Evolutionary conservation across 2,329 filamentous ascomycete species (phyloP).

Genomic region (Byssoonygena ceratinophila): DNA sequence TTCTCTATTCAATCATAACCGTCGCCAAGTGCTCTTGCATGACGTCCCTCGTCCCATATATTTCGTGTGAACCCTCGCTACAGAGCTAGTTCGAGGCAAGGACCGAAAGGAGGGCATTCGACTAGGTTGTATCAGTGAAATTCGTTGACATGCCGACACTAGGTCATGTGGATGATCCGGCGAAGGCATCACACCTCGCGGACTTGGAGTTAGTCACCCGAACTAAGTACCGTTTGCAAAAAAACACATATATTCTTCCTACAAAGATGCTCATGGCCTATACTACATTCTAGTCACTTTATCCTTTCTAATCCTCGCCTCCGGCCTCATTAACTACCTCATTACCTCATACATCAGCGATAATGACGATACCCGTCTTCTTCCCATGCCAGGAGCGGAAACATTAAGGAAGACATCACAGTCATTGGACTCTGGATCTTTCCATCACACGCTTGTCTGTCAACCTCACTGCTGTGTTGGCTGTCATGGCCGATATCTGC

Average conservation of each 20-base stretch:
- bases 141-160: conserved; percentile 15
- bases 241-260: background rate
- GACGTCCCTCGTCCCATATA: too few species aligned
- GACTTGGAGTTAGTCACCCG: background rate
- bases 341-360: conserved; percentile 54
- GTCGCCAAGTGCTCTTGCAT: too few species aligned
- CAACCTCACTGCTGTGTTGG: background rate
- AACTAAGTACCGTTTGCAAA: background rate
- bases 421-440: background rate
- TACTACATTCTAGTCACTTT: conserved; percentile 46
- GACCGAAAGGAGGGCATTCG: conserved; percentile 11
- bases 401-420: too few species aligned
- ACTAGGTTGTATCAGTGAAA: conserved; percentile 13
- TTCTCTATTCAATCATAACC: too few species aligned
- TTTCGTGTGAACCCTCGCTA: conserved; percentile 14
- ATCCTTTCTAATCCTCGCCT: conserved; percentile 59
- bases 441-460: background rate
- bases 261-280: conserved; percentile 30
- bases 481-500: background rate
- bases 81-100: conserved; percentile 8
- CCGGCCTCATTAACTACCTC: conserved; percentile 62
- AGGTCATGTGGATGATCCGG: conserved; percentile 7
- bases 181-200: background rate
- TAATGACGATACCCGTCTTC: conserved; percentile 84
- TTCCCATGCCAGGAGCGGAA: too few species aligned